Conservation (phyloP, 768 basidiomycete species). For the Mycena indigotica region DNA sequence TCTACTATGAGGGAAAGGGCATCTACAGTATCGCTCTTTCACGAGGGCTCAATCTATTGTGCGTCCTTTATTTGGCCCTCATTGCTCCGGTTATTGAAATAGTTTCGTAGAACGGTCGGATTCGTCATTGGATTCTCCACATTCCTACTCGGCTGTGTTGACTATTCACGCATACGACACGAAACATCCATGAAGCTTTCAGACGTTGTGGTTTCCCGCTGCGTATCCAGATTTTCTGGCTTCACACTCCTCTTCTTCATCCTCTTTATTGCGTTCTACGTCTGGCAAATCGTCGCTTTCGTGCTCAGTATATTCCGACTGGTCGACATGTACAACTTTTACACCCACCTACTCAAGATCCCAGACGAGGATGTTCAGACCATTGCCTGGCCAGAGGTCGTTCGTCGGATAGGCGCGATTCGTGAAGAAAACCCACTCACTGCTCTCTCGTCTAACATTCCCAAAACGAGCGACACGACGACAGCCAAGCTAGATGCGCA, state of each 20-base stretch:
- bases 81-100: constrained; percentile 24
- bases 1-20: constrained; percentile 96
- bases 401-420: constrained; percentile 85
- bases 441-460: constrained; percentile 69
- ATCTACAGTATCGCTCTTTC: constrained; percentile 93
- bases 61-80: constrained; percentile 39
- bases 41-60: constrained; percentile 93
- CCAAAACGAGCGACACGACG: constrained; percentile 59
- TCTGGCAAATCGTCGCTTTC: constrained; percentile 86
- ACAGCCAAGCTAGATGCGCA: constrained; percentile 94
- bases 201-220: constrained; percentile 80
- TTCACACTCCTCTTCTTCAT: constrained; percentile 83
- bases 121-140: constrained; percentile 99
- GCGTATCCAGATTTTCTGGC: constrained; percentile 85
- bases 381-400: constrained; percentile 94
- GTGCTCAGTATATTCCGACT: constrained; percentile 74
- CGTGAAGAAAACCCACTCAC: constrained; percentile 93
- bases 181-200: constrained; percentile 70
- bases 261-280: constrained; percentile 83
- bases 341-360: constrained; percentile 88
- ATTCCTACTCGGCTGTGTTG: constrained; percentile 92
- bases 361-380: constrained; percentile 99
- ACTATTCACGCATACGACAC: constrained; percentile 79
- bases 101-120: constrained; percentile 79
- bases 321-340: constrained; percentile 94